Base-by-base conservation (phyloP, 1,139 yeast species). In the Suhomyces terraborum region DNA sequence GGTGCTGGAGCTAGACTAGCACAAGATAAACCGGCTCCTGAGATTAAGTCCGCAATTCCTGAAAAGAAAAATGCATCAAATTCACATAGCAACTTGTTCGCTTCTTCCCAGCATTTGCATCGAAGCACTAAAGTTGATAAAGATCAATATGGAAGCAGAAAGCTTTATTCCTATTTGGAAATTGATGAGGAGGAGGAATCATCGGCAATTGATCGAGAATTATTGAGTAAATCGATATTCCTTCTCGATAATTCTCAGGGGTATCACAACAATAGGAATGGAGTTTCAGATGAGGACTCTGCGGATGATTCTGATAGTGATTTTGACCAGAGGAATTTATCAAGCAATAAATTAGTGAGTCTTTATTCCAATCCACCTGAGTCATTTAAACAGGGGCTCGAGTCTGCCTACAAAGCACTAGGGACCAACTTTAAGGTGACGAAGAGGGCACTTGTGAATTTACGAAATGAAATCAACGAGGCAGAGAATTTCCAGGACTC, bases 361-460 rank as follows among this genome's bases (percentile, higher is more conserved):
- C 70, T 86, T 24, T 89, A 89, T 61, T 88, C 96, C 0, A 80
- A 88, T 58, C 97, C 88, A 58, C 98, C 98, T 0, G 69, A 67
- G 14, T 79, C 76, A 40, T 64, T 87, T 22, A 78, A 77, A 49
- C 83, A 84, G 50, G 98, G 97, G 0, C 59, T 91, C 8, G 74
- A 73, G 43, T 75, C 75, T 17, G 96, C 97, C 0, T 86, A 84
- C 55, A 71, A 69, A 42, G 80, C 95, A 3, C 62, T 91, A 38
- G 93, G 87, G 9, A 73, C 75, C 43, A 89, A 89, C 54, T 64
- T 88, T 25, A 67, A 69, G 14, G 69, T 84, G 20, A 94, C 96
- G 0, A 77, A 74, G 50, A 75, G 79, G 35, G 86, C 88, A 1
- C 66, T 89, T 8, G 57, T 72, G 29, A 75, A 75, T 10, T 79